Base-by-base conservation (phyloP, 352 stramenopile genomes). In the Phytophthora pseudosyringae region DNA sequence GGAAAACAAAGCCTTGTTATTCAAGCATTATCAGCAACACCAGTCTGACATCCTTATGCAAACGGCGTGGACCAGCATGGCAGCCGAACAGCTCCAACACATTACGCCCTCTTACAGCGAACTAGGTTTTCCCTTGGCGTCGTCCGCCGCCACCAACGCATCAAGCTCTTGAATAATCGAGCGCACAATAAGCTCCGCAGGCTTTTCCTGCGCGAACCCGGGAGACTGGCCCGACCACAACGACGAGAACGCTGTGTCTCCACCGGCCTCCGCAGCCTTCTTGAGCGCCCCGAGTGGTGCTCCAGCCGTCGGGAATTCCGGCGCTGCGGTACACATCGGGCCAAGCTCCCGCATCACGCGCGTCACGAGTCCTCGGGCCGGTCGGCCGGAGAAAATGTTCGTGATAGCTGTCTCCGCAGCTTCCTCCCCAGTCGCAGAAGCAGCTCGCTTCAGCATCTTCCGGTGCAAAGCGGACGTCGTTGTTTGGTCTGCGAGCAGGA, bases 401-500 rank as follows among this genome's bases (percentile, higher is more conserved):
- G 67, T 75, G 36, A 75, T 62, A 9, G 33, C 55, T 35, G 67
- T 75, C 41, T 75, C 65, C 18, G 57, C 7, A 16, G 16, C 39
- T 38, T 63, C 50, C 11, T 63, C 63, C 1, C 47, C 43, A 8
- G 60, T 75, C 29, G 69, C 59, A 29, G 50, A 36, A 0, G 73
- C 71, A 16, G 80, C 70, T 35, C 56, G 46, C 5, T 78, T 83
- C 35, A 84, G 18, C n/a, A 64, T 61, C 6, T 70, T 45, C 7
- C 75, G 66, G 35, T 81, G 76, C 28, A 69, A 60, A 21, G 33
- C 12, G 5, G 71, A 76, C 13, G 75, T 78, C 9, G 72, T 63
- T 1, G 71, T 64, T 71, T 89, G 78, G 7, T 81, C 71, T 4
- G 73, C 78, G 15, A 79, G 57, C 11, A 91, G 52, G 49, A 91